Conservation (phyloP, 1,139 yeast species). For the Taphrina wiesneri region DNA sequence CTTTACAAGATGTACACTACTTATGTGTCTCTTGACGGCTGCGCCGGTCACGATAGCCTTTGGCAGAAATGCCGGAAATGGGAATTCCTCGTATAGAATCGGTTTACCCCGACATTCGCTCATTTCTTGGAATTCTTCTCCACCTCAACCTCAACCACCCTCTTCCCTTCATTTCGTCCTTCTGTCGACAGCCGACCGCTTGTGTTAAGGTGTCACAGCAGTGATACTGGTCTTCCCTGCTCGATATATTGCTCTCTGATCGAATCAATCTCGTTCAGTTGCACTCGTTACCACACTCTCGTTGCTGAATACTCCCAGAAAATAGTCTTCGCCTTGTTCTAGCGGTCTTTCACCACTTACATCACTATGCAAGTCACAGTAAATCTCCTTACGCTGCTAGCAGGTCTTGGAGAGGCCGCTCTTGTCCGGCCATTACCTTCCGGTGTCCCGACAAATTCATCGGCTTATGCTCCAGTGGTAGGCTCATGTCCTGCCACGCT, state of each 20-base stretch:
- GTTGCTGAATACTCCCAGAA: not conserved
- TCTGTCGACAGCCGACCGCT: not conserved
- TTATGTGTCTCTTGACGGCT: not conserved
- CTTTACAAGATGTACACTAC: no score
- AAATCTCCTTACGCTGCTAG: not conserved
- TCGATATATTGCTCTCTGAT: not conserved
- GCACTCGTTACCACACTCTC: not conserved
- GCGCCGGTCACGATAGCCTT: no score
- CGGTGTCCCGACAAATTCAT: not conserved
- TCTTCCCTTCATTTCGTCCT: not conserved
- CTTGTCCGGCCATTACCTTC: conserved; percentile 6
- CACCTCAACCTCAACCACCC: no score
- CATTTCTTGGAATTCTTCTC: not conserved
- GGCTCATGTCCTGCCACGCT: conserved; percentile 12
- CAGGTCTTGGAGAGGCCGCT: not conserved
- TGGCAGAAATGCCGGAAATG: no score
- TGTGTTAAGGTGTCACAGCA: not conserved
- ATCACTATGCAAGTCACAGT: not conserved
- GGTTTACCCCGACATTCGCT: not conserved
- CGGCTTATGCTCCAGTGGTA: conserved; percentile 19
- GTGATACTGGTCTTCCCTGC: not conserved
- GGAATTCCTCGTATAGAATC: not conserved
- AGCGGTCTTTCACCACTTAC: not conserved
- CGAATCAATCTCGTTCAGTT: not conserved
- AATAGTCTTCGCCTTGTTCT: not conserved